Base-by-base conservation (phyloP, 2,329 filamentous ascomycete species). In the Apiospora kogelbergensis region DNA sequence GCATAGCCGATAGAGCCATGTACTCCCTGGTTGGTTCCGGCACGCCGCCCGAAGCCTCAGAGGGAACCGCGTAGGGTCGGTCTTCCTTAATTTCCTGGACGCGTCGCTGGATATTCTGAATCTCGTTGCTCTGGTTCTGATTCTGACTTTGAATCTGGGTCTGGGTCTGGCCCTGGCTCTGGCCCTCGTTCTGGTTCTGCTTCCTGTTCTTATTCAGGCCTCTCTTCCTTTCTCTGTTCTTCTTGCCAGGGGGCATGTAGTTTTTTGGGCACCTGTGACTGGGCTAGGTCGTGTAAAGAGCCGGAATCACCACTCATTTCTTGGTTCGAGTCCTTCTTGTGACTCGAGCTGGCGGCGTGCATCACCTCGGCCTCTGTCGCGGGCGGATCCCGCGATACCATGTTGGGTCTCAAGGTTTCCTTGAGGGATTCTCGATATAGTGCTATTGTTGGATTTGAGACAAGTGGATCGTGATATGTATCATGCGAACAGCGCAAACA, bases 1-100 rank as follows among this genome's bases (percentile, higher is more conserved):
- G 74, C 17, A 81, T 73, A 5, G 81, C 77, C 1, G 91, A 84
- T 67, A 85, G 84, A 3, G 76, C 67, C n/a, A 93, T 81, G 79
- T 97, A 97, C 63, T 80, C 76, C 0, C 79, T 63, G 1, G 86
- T 86, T 0, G 93, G 89, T 0, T 85, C 76, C 0, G 93, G 93
- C 30, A 90, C 79, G 66, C 88, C 87, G 66, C 87, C 87, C 0
- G 87, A 89, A 4, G 70, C 80, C 7, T 68, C 63, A 0, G 76
- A 78, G 3, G 78, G 78, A 11, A 30, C 22, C 11, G 17, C 13
- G 20, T 65, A 65, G 37, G 37, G 37, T 5, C 41, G 42, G 22
- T 4, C 63, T 10, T 42, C 40, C 37, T 41, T 63, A 9, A 3
- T n/a, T 41, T 40, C 46, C 46, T 53, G 2, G 22, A 4, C n/a